Evolutionary conservation across 2,329 filamentous ascomycete genomes (phyloP), one percentile per base, ranked within the genome.

Genomic region (Orbilia oligospora): DNA sequence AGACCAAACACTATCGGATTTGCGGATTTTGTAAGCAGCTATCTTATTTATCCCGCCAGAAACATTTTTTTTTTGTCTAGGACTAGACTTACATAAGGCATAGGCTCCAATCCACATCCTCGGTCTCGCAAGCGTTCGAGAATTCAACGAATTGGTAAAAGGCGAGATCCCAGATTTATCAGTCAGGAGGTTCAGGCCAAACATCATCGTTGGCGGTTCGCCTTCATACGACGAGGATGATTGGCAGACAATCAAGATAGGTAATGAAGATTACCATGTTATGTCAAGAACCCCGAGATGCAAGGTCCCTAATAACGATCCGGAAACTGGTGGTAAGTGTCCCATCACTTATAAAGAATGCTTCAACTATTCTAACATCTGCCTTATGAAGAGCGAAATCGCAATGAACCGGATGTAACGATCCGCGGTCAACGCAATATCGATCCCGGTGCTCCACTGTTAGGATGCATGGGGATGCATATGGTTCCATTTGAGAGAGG

Each of bases 81-180:
- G 3, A 30, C 18, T 24, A n/a, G 10, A 12, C 55, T 77, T 20
- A 49, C 30, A n/a, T 38, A n/a, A 49, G 48, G 22, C 55, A 91
- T 89, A 93, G 92, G 76, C 71, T 83, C 91, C 92, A 0, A 85
- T 94, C 16, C 90, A 92, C 80, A 84, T 94, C 49, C 84, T 93
- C 65, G 92, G 89, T 80, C 83, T 93, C 18, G 87, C 87, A 55
- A 92, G 90, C 80, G 86, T 93, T 22, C 87, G 88, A 61, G 87
- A 90, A 61, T 86, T 92, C 27, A 88, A 90, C 76, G 84, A 85
- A 1, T 85, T 88, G 56, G 86, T 92, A 0, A 87, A 87, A 80
- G 87, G 87, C 63, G 84, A 84, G 86, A 24, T 88, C 18, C 85
- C 86, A 30, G 84, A 87, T 30, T 86, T 93, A 0, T 89, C 91